Conservation (phyloP, 768 basidiomycete species). For the Pholiota conissans region DNA sequence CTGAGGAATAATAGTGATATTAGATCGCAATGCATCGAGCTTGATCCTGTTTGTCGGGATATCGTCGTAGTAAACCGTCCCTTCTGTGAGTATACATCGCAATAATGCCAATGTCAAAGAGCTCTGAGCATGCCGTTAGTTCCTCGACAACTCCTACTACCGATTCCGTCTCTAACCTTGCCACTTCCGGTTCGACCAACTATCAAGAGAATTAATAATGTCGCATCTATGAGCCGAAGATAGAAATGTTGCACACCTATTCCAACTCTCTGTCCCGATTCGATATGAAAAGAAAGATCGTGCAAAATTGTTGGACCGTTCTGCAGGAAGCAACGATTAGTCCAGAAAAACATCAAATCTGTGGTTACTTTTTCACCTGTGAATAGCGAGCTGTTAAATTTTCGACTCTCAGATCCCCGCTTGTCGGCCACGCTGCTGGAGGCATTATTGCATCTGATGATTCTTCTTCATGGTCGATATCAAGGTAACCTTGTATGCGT, state of each 20-base stretch:
- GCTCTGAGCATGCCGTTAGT: slow-evolving; percentile 32
- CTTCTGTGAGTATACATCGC: slow-evolving; percentile 55
- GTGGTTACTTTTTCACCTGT: slow-evolving; percentile 14
- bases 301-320: slow-evolving; percentile 47
- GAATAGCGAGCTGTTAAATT: slow-evolving; percentile 59
- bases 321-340: slow-evolving; percentile 2
- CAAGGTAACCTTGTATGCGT: slow-evolving; percentile 67
- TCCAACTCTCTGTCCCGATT: slow-evolving; percentile 58
- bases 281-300: slow-evolving; percentile 49
- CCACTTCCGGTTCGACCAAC: slow-evolving; percentile 48
- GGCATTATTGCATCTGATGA: slow-evolving; percentile 42
- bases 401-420: slow-evolving; percentile 53
- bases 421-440: slow-evolving; percentile 68
- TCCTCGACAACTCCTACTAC: neutral
- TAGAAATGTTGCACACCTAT: slow-evolving; percentile 24
- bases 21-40: slow-evolving; percentile 53
- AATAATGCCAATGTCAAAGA: slow-evolving; percentile 58
- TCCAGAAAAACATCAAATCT: slow-evolving; percentile 18
- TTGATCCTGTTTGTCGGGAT: slow-evolving; percentile 48
- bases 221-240: neutral
- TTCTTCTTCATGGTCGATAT: slow-evolving; percentile 57
- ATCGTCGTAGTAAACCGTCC: slow-evolving; percentile 57
- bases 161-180: slow-evolving; percentile 29
- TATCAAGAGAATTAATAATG: slow-evolving; percentile 7
- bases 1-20: slow-evolving; percentile 62